These are phyloP conservation scores for Gigaspora rosea DNA, from an alignment of 192 early-diverging fungal species.

Conservation along the genomic window DNA sequence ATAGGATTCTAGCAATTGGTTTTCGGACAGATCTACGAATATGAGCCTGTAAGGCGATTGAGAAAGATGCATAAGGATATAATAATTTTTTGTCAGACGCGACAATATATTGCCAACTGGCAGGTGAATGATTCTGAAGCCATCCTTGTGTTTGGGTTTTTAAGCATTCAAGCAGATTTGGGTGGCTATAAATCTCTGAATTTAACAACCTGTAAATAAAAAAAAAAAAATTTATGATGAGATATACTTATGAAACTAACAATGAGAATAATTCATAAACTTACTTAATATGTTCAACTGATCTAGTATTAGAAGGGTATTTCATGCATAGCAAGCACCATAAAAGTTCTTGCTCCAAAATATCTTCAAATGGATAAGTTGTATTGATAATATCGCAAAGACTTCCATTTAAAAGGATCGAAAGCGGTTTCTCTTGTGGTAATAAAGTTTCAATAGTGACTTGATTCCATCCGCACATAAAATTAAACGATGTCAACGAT, in stretches of 20 bases:
- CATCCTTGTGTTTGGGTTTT: constrained; percentile 13
- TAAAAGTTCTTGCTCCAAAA: constrained; percentile 29
- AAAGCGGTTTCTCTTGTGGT: constrained; percentile 22
- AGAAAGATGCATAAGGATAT: constrained; percentile 29
- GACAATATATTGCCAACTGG: constrained; percentile 24
- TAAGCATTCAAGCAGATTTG: neutral
- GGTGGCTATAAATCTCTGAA: constrained; percentile 9
- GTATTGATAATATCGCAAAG: constrained; percentile 18
- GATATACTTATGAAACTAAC: neutral
- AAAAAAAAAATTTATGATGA: neutral
- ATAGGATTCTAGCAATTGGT: constrained; percentile 29
- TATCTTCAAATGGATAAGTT: constrained; percentile 31
- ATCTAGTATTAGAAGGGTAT: constrained; percentile 18
- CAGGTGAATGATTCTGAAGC: neutral
- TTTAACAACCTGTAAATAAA: neutral
- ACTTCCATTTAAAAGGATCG: constrained; percentile 9
- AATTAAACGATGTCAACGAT: constrained; percentile 16
- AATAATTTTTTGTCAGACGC: constrained; percentile 29
- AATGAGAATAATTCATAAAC: neutral
- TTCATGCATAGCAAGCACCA: constrained; percentile 36
- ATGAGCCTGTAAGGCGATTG: constrained; percentile 7
- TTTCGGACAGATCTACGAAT: constrained; percentile 25
- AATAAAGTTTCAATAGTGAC: constrained; percentile 26
- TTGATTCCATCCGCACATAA: constrained; percentile 35
- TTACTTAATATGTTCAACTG: constrained; percentile 31